These are phyloP conservation scores for Solanum bulbocastanum DNA, from an alignment of 257 asterid species.

Conservation along the genomic window DNA sequence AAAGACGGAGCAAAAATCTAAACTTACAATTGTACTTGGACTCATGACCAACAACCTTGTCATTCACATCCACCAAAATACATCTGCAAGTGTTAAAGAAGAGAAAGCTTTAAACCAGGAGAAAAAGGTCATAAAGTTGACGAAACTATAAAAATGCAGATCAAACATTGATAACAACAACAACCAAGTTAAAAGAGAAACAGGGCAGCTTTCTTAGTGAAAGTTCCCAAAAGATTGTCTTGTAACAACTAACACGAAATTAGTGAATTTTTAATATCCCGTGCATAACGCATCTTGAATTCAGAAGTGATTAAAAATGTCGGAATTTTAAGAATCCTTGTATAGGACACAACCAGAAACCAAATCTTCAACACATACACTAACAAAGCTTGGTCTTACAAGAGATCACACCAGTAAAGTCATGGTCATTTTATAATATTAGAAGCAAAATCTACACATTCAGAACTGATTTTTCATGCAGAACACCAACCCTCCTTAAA, in stretches of 20 bases:
- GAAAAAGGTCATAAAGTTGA: not conserved
- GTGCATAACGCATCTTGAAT: not conserved
- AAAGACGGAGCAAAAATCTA: not conserved
- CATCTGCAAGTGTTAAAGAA: conserved; percentile 44
- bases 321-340: not conserved
- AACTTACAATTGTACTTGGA: conserved; percentile 85
- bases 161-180: not conserved
- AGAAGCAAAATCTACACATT: not conserved
- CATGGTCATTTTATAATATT: not conserved
- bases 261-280: not conserved
- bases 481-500: not conserved
- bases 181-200: not conserved
- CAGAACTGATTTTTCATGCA: not conserved
- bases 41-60: conserved; percentile 80
- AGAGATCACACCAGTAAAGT: not conserved
- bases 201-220: not conserved
- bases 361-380: not conserved
- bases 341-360: not conserved
- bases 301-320: not conserved
- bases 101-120: not conserved
- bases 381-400: not conserved
- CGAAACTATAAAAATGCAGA: not conserved
- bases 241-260: not conserved
- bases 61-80: conserved; percentile 89
- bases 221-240: not conserved